phyloP scores from a whole-genome alignment of 495 filamentous ascomycete species.

The Penicillium arizonense region DNA sequence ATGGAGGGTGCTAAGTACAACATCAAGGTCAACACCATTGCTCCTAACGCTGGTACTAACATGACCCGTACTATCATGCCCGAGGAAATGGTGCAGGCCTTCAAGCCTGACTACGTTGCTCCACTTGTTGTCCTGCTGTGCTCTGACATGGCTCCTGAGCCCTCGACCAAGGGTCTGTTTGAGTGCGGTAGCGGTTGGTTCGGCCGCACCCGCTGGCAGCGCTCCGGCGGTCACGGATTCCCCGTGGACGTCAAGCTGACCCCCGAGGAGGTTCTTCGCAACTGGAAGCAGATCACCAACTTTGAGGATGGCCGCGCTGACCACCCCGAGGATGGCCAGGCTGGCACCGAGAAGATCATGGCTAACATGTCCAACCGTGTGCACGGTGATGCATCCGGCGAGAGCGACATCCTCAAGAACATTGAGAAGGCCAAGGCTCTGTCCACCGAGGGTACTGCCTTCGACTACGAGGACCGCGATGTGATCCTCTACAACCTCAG shows the following conservation, averaged over 20 bases:
- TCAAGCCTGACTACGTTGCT: conserved; percentile 99
- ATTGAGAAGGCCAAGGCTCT: conserved; percentile 77
- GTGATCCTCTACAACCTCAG: conserved; percentile 95
- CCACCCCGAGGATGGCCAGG: conserved; percentile 75
- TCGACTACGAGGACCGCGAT: conserved; percentile 80
- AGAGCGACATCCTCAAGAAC: conserved; percentile 56
- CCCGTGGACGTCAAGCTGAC: conserved; percentile 83
- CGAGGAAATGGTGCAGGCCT: conserved; percentile 96
- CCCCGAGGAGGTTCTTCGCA: conserved; percentile 77
- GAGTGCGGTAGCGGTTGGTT: conserved; percentile 97
- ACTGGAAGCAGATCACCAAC: conserved; percentile 77
- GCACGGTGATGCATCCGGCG: conserved; percentile 43
- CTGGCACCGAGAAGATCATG: conserved; percentile 85
- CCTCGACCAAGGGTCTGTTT: conserved; percentile 86
- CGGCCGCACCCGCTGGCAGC: conserved; percentile 91
- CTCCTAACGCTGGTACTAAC: conserved; percentile 93
- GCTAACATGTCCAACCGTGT: conserved; percentile 78
- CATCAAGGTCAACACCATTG: conserved; percentile 97
- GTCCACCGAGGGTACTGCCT: conserved; percentile 71
- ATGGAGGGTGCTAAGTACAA: conserved; percentile 96
- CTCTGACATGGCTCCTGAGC: conserved; percentile 83
- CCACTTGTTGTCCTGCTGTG: conserved; percentile 84
- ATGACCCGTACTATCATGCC: conserved; percentile 96
- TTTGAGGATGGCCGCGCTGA: conserved; percentile 92
- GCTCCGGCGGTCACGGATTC: conserved; percentile 87